Evolutionary conservation across 2,329 filamentous ascomycete species (phyloP), one percentile per base, ranked within the genome.

Genomic region (Pseudocercospora cruenta): DNA sequence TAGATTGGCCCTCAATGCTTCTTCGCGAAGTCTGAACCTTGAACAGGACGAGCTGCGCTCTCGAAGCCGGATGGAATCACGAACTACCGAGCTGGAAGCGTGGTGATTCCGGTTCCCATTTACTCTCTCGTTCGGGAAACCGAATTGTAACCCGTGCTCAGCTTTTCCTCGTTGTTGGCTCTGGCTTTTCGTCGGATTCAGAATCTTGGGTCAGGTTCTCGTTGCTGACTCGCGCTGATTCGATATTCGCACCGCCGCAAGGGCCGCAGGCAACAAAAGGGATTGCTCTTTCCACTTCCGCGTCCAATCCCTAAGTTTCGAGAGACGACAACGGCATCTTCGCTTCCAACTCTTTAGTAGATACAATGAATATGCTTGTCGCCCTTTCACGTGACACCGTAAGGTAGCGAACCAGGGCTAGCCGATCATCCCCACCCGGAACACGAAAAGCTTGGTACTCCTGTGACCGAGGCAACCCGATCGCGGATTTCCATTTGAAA

Each of bases 401-500:
- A 22, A 8, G 22, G 55, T 19, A 58, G 31, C 39, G 26, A 28
- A 22, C 36, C 36, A 43, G 58, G 45, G 58, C 58, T 60, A 31
- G 39, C 21, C 45, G 33, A 47, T 49, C 21, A n/a, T 49, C 54
- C 54, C 51, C 51, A 55, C 51, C 16, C 51, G 51, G 51, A 55
- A 55, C 39, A 31, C 26, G 51, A 31, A 55, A 31, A 55, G 51
- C 51, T 55, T 31, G 51, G 22, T 16, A 54, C 26, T 28, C 26
- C 24, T 33, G 16, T 19, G 51, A 19, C 62, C 62, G 62, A 64
- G 62, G 62, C 62, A 54, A 39, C 53, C 54, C 21, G 49, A 21
- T 57, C 51, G 60, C 51, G 36, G 8, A 22, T 33, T 28, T 55
- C 14, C 26, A 24, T 55, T 55, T 33, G 14, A 58, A 51, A 47